phyloP scores from a whole-genome alignment of 164 flowering plant genomes.

The Stephania cephalantha region DNA sequence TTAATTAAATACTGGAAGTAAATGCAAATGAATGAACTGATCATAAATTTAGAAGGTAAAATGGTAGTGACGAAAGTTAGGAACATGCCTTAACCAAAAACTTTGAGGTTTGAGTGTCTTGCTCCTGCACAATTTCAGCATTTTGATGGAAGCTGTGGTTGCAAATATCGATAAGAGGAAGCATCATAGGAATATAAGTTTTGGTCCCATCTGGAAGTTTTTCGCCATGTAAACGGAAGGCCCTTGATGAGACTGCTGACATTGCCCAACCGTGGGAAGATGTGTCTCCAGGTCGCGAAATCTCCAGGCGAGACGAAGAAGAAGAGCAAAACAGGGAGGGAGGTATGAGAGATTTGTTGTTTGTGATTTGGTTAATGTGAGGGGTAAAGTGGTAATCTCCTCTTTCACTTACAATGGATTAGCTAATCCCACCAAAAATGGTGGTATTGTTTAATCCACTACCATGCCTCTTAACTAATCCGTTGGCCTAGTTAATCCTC shows the following conservation, averaged over 20 bases:
- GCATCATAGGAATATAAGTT: constrained; percentile 60
- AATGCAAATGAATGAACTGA: neutral
- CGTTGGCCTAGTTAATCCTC: too few relatives aligned
- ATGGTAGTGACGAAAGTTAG: neutral
- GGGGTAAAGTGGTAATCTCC: too few relatives aligned
- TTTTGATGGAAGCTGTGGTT: constrained; percentile 91
- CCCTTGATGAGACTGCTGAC: constrained; percentile 94
- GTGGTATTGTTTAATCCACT: too few relatives aligned
- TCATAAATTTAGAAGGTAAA: neutral
- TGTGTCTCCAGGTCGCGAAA: too few relatives aligned
- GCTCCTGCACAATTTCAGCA: constrained; percentile 75
- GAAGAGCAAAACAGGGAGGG: too few relatives aligned
- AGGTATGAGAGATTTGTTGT: too few relatives aligned
- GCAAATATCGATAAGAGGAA: constrained; percentile 50
- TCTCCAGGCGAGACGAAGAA: too few relatives aligned
- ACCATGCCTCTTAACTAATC: too few relatives aligned
- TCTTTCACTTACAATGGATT: too few relatives aligned
- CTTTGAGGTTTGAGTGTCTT: constrained; percentile 29
- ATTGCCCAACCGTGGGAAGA: constrained; percentile 28
- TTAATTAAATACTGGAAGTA: neutral
- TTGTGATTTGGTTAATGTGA: too few relatives aligned
- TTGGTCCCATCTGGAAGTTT: constrained; percentile 40
- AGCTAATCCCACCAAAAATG: too few relatives aligned
- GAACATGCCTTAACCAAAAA: constrained; percentile 58
- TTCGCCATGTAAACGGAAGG: constrained; percentile 77